Conservation (phyloP, 805 yeast species). For the Teunomyces aglyptinius region DNA sequence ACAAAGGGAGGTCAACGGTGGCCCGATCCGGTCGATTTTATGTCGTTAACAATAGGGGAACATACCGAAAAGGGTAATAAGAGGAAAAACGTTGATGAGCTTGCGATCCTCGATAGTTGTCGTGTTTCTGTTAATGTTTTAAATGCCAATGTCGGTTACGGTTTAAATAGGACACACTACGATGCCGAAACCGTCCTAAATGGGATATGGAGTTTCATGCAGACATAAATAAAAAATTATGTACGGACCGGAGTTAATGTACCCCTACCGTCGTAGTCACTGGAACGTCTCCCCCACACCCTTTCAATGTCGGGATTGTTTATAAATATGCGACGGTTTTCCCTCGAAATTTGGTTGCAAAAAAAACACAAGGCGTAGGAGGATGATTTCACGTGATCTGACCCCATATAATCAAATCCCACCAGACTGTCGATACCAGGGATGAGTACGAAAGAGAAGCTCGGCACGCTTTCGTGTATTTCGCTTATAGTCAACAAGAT, state of each 20-base stretch:
- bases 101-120: background rate
- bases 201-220: background rate
- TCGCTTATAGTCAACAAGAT: slow-evolving; percentile 43
- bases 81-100: background rate
- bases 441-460: slow-evolving; percentile 8
- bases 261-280: slow-evolving; percentile 4
- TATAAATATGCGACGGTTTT: background rate
- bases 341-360: background rate
- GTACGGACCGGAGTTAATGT: background rate
- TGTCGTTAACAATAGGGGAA: background rate
- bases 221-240: background rate
- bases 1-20: background rate
- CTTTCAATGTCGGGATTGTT: background rate
- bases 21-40: background rate
- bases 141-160: slow-evolving; percentile 1
- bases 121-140: slow-evolving; percentile 5
- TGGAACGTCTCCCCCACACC: background rate
- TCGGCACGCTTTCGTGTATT: slow-evolving; percentile 33
- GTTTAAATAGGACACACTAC: slow-evolving; percentile 2
- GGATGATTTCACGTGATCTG: background rate
- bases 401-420: background rate
- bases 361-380: background rate
- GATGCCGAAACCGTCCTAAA: slow-evolving; percentile 5
- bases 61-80: background rate
- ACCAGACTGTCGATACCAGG: background rate